Evolutionary conservation across 495 filamentous ascomycete species (phyloP), one percentile per base, ranked within the genome.

Genomic region (Haplographium delicatum): DNA sequence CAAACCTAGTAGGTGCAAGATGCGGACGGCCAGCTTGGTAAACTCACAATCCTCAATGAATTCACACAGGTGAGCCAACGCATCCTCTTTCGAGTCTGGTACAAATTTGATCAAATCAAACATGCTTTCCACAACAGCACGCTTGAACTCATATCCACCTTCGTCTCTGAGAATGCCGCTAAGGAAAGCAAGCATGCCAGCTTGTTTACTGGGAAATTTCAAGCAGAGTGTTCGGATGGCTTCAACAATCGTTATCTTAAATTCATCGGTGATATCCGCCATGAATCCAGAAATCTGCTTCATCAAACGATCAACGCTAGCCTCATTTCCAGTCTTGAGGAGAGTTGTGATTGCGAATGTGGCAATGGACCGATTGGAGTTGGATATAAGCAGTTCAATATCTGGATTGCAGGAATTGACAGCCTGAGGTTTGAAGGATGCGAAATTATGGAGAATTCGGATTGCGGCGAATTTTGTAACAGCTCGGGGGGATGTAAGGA

Each of bases 21-120:
- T 89, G 37, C 94, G 82, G 41, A 99, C 91, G 28, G 94, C 91
- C 45, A 99, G 78, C 70, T 99, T 99, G 15, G 93, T 96, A 67
- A 96, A 99, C 62, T 99, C 93, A 74, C 93, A 99, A 64, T 99
- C 93, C 67, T 99, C 93, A 56, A 99, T 97, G 67, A 99, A 99
- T 64, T 99, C 93, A 70, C 91, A 96, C 13, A 99, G 81, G 64
- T 96, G 93, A 11, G 90, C 89, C 28, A 99, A 81, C 18, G 94
- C 90, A 63, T 99, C 94, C 72, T 97, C 93, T 71, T 94, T 95
- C 58, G 89, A 94, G 33, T 96, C 93, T 3, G 94, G 93, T 4
- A 97, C 93, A 64, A 97, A 99, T 63, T 96, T 96, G 69, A 99
- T 99, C 35, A 99, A 74, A 65, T 99, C 93, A 59, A 97, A 97